Conservation (phyloP, 2,329 filamentous ascomycete genomes). For the Fusarium albosuccineum region DNA sequence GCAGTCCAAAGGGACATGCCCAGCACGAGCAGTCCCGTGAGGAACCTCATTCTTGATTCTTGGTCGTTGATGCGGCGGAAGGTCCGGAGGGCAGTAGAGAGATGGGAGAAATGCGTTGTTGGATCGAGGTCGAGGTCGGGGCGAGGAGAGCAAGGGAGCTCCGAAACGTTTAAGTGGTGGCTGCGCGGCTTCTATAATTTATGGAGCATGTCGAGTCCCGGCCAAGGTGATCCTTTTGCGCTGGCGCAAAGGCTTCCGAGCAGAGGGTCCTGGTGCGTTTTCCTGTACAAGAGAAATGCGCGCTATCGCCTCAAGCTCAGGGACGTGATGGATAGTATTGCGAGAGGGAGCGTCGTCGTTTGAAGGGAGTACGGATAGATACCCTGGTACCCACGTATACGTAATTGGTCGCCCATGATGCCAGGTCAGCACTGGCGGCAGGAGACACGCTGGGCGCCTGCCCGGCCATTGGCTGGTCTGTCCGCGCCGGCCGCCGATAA, state of each 20-base stretch:
- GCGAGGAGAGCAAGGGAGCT: constrained; percentile 26
- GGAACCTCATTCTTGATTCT: constrained; percentile 65
- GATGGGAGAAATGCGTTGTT: constrained; percentile 12
- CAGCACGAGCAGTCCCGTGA: constrained; percentile 64
- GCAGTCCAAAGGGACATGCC: constrained; percentile 67
- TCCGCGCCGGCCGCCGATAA: constrained; percentile 6
- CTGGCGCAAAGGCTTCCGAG: not conserved
- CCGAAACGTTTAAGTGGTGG: constrained; percentile 36
- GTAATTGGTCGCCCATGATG: constrained; percentile 46
- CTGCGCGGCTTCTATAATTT: constrained; percentile 37
- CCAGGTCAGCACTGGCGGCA: constrained; percentile 42
- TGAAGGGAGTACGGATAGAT: constrained; percentile 29
- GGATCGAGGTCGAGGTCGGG: constrained; percentile 25
- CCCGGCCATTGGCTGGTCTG: constrained; percentile 22
- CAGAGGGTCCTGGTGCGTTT: not conserved
- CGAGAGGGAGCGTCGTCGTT: constrained; percentile 30
- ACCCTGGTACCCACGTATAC: constrained; percentile 38
- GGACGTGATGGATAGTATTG: constrained; percentile 5
- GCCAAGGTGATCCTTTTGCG: constrained; percentile 17
- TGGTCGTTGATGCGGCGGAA: constrained; percentile 21
- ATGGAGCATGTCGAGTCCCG: constrained; percentile 37
- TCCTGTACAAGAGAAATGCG: not conserved
- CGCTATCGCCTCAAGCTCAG: not conserved
- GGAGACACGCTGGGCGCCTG: constrained; percentile 21
- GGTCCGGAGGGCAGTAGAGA: constrained; percentile 22